These are phyloP conservation scores for Gentiana macrophylla DNA, from an alignment of 257 asterid species.

Conservation along the genomic window DNA sequence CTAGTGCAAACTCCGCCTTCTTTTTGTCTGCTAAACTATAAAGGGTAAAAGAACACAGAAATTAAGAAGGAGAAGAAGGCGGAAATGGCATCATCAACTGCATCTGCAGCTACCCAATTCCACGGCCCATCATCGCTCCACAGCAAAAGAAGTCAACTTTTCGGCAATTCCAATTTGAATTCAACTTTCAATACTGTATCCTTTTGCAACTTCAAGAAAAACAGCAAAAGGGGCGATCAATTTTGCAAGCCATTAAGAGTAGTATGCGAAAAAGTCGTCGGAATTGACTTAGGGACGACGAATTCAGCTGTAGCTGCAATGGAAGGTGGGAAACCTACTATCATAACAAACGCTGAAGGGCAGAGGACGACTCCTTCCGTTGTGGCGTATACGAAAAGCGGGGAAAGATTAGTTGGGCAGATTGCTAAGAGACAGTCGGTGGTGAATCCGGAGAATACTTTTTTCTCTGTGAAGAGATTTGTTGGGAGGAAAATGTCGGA, in stretches of 20 bases:
- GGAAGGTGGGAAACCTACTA: constrained; percentile 96
- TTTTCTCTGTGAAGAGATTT: constrained; percentile 83
- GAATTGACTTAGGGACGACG: constrained; percentile 83
- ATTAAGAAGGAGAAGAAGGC: too few species aligned
- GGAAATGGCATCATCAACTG: too few species aligned
- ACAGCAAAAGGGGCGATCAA: too few species aligned
- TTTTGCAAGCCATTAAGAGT: constrained; percentile 33
- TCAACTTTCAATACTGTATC: too few species aligned
- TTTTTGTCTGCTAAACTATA: too few species aligned
- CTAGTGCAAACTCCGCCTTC: too few species aligned
- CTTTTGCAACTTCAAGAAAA: too few species aligned
- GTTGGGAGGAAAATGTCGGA: constrained; percentile 87
- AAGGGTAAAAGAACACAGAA: too few species aligned
- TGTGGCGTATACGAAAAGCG: constrained; percentile 73
- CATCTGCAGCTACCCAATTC: too few species aligned
- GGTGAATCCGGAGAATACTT: constrained; percentile 79
- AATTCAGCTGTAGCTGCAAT: constrained; percentile 91
- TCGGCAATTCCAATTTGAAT: too few species aligned
- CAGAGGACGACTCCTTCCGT: constrained; percentile 90
- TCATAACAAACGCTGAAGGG: constrained; percentile 81
- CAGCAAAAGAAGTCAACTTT: too few species aligned
- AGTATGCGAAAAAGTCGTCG: constrained; percentile 84
- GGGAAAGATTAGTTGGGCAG: constrained; percentile 83
- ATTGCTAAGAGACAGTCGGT: constrained; percentile 92
- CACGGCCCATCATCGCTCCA: too few species aligned